These are phyloP conservation scores for Candida dendrica DNA, from an alignment of 805 yeast genomes.

Conservation along the genomic window DNA sequence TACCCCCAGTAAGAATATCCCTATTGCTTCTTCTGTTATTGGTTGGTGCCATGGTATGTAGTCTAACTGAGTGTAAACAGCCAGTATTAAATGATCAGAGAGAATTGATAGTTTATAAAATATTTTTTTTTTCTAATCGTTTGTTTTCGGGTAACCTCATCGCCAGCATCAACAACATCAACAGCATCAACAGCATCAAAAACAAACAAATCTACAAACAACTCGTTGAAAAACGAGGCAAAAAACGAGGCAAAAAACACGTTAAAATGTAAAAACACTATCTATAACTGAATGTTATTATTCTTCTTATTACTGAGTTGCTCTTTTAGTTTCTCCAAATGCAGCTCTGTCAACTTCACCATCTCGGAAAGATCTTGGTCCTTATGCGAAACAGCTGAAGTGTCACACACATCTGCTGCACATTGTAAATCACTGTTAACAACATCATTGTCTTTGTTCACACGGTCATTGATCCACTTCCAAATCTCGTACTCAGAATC, in stretches of 20 bases:
- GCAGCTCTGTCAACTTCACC: slow-evolving; percentile 15
- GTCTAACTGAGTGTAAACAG: no score
- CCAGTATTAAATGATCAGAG: no score
- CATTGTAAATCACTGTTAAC: not conserved
- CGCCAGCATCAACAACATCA: no score
- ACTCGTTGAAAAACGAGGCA: no score
- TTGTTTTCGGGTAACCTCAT: no score
- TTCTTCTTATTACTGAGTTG: not conserved
- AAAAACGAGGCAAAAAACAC: no score
- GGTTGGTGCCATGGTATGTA: not conserved
- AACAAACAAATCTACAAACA: no score
- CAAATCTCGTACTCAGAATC: slow-evolving; percentile 19
- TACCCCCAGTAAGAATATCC: slow-evolving; percentile 84
- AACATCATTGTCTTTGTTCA: not conserved
- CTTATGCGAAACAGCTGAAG: slow-evolving; percentile 3
- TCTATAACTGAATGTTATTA: not conserved
- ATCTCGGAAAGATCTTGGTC: slow-evolving; percentile 18
- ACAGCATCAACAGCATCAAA: no score
- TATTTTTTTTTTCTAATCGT: no score
- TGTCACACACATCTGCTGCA: slow-evolving; percentile 1
- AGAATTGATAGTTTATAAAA: no score
- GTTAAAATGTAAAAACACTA: no score
- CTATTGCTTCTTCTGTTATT: slow-evolving; percentile 43
- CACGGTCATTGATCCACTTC: slow-evolving; percentile 19
- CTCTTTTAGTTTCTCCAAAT: slow-evolving; percentile 10